Evolutionary conservation across 2,329 filamentous ascomycete genomes (phyloP), one percentile per base, ranked within the genome.

Genomic region (Neofusicoccum sp.): DNA sequence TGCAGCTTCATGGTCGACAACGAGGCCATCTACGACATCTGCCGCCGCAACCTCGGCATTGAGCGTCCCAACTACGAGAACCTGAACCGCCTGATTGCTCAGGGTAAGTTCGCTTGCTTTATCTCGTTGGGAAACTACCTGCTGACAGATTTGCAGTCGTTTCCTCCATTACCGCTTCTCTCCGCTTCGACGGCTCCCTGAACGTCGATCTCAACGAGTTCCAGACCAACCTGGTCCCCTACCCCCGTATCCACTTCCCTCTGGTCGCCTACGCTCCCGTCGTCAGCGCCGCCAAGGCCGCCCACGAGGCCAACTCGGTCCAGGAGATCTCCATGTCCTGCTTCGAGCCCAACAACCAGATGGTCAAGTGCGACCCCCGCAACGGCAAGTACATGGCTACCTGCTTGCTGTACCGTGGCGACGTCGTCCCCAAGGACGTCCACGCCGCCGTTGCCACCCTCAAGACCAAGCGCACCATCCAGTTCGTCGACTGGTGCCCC

Each of bases 231-330:
- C 73, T 90, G 77, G 87, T 89, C 58, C 87, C 87, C 28, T 89
- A 88, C 75, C 87, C 87, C 36, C 86, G 87, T 74, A 89, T 90
- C 66, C 87, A 89, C 80, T 90, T 89, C 76, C 87, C 87, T 57
- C 78, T 89, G 48, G 88, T 89, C 78, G 87, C 84, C 79, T 89
- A 89, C 71, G 86, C 87, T 9, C 87, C 87, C 33, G 87, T 90
- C 67, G 82, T 89, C 65, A 89, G 86, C 24, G 85, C 86, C 62
- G 82, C 84, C 80, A 90, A 90, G 84, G 91, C 89, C 76, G 85
- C 87, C 49, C 90, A 95, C 73, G 90, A 95, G 81, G 88, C 93
- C 84, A 96, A 97, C 88, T 95, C 91, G 30, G 93, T 98, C 68
- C 89, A 92, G 81, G 95, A 98, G 84, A 97, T 62, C 40, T 51